Percentiles rank a stretch among this genome's conserved stretches.
phyloP scores from a whole-genome alignment of 2,329 filamentous ascomycete species.

The Dactylellina leptospora region DNA sequence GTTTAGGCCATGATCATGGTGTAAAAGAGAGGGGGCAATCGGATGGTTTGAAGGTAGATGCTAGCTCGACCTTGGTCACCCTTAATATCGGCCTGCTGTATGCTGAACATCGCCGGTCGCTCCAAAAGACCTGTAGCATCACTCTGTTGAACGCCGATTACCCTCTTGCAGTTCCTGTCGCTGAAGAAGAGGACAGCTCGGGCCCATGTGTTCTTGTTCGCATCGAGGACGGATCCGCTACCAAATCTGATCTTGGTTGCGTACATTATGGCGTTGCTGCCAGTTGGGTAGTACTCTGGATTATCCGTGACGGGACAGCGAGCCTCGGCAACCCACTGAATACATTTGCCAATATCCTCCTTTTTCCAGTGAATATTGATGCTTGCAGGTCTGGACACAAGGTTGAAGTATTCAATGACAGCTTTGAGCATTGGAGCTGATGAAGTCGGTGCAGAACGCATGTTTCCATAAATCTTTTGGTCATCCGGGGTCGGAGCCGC shows the following conservation, averaged over 20 bases:
- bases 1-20: constrained; percentile 35
- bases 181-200: constrained; percentile 19
- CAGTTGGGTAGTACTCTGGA: not conserved
- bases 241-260: constrained; percentile 32
- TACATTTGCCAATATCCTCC: constrained; percentile 26
- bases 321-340: constrained; percentile 33
- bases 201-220: constrained; percentile 23
- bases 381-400: not conserved
- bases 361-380: constrained; percentile 21
- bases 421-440: constrained; percentile 3
- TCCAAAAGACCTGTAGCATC: constrained; percentile 27
- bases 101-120: constrained; percentile 21
- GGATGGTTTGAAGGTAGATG: constrained; percentile 35
- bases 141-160: constrained; percentile 35
- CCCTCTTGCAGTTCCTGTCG: constrained; percentile 29
- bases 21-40: constrained; percentile 42
- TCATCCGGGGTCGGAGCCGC: not conserved
- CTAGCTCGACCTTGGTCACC: constrained; percentile 46
- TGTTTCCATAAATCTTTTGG: constrained; percentile 7
- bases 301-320: constrained; percentile 7
- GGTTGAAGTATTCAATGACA: constrained; percentile 21
- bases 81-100: constrained; percentile 25
- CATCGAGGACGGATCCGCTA: constrained; percentile 5
- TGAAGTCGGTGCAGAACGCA: constrained; percentile 17
- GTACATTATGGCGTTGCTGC: constrained; percentile 30